Conservation (phyloP, 805 yeast genomes). For the Suhomyces kilbournensis region DNA sequence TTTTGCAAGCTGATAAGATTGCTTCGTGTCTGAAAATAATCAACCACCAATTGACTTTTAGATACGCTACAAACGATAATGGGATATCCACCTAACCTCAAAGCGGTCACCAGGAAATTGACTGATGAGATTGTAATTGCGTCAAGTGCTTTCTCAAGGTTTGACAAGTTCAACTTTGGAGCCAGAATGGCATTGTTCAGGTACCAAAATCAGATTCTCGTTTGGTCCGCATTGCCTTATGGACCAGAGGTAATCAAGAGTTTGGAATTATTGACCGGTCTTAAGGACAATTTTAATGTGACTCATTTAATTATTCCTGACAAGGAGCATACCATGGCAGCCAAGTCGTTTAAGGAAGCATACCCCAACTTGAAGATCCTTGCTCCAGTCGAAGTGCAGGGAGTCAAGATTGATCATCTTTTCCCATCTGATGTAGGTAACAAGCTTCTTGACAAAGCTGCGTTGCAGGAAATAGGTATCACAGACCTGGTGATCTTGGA, state of each 20-base stretch:
- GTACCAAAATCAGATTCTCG: constrained; percentile 30
- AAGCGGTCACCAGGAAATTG: constrained; percentile 28
- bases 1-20: neutral
- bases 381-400: constrained; percentile 38
- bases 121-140: constrained; percentile 34
- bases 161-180: constrained; percentile 34
- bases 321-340: constrained; percentile 62
- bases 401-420: constrained; percentile 35
- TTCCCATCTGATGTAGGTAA: constrained; percentile 37
- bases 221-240: constrained; percentile 61
- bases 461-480: constrained; percentile 29
- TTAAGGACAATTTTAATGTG: constrained; percentile 34
- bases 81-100: constrained; percentile 36
- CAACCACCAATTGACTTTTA: neutral
- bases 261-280: constrained; percentile 32
- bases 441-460: constrained; percentile 20
- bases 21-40: neutral
- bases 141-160: constrained; percentile 33
- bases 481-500: constrained; percentile 35
- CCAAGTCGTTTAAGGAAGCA: constrained; percentile 46
- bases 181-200: constrained; percentile 42
- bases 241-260: constrained; percentile 44
- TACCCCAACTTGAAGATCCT: constrained; percentile 52
- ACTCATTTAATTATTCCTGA: constrained; percentile 61
- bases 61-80: constrained; percentile 8